A percentile compares a stretch with the other conserved stretches of the same genome.
Conservation (phyloP, 345 rosid species). For the Salix dunnii region DNA sequence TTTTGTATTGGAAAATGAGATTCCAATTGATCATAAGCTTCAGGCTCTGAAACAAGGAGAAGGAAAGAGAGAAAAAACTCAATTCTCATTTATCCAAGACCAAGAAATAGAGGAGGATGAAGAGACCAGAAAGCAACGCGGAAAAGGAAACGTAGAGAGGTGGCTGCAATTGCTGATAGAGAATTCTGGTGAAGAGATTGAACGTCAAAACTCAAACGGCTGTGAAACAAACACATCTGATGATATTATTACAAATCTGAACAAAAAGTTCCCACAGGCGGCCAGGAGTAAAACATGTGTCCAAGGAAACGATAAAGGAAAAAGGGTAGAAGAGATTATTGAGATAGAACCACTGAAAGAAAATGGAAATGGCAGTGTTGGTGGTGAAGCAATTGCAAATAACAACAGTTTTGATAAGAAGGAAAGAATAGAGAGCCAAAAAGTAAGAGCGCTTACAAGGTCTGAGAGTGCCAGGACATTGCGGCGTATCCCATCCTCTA, state of each 20-base stretch:
- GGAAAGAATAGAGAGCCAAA: constrained; percentile 40
- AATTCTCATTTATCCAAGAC: constrained; percentile 32
- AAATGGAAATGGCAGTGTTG: neutral
- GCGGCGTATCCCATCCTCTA: constrained; percentile 84
- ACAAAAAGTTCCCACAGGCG: constrained; percentile 52
- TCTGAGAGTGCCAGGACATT: constrained; percentile 83
- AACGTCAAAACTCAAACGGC: constrained; percentile 27
- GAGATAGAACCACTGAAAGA: constrained; percentile 12
- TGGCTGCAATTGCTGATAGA: constrained; percentile 87
- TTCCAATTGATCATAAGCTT: constrained; percentile 35
- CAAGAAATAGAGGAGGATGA: constrained; percentile 67
- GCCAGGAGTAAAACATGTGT: constrained; percentile 16
- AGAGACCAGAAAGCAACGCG: constrained; percentile 66
- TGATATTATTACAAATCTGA: constrained; percentile 50
- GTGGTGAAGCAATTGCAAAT: constrained; percentile 20
- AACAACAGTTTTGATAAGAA: constrained; percentile 31
- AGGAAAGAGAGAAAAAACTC: constrained; percentile 33
- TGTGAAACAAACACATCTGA: constrained; percentile 36
- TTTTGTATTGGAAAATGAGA: constrained; percentile 30
- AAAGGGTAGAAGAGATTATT: constrained; percentile 19
- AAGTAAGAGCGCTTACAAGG: constrained; percentile 50
- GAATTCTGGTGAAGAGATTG: constrained; percentile 38
- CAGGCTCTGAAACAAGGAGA: constrained; percentile 40
- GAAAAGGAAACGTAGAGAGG: constrained; percentile 88
- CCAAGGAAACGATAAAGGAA: constrained; percentile 20